A percentile compares a stretch with the other conserved stretches of the same genome.
These are phyloP conservation scores for Incumbomyces lentus DNA, from an alignment of 2,329 filamentous ascomycete genomes.

Conservation along the genomic window DNA sequence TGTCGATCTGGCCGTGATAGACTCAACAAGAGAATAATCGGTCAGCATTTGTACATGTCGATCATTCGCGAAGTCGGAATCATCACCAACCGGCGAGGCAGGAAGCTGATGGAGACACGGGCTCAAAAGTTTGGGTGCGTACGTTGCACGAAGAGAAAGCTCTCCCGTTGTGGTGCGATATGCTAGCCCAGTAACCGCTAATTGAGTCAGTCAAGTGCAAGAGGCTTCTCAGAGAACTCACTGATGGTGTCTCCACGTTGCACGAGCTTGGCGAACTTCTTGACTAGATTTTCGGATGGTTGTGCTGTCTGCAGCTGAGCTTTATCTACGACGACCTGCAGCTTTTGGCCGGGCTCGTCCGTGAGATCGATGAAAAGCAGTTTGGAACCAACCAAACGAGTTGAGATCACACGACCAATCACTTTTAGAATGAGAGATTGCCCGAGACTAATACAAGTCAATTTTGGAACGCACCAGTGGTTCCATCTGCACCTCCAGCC, in stretches of 20 bases:
- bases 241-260: conserved; percentile 76
- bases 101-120: conserved; percentile 75
- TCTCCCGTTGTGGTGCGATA: conserved; percentile 63
- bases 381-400: conserved; percentile 62
- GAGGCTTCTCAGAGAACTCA: conserved; percentile 37
- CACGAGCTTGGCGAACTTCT: conserved; percentile 53
- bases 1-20: conserved; percentile 61
- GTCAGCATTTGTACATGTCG: conserved; percentile 82
- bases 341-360: conserved; percentile 50
- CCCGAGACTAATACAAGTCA: neutral
- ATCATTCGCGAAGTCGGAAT: conserved; percentile 51
- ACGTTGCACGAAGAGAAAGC: conserved; percentile 58
- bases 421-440: conserved; percentile 23
- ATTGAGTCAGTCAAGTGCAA: conserved; percentile 8
- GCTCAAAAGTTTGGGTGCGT: conserved; percentile 61
- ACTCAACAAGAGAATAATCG: conserved; percentile 56
- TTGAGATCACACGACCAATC: conserved; percentile 62
- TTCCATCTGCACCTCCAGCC: neutral
- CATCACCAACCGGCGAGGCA: conserved; percentile 25
- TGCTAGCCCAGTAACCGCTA: conserved; percentile 60
- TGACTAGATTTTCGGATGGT: conserved; percentile 21
- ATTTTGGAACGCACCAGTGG: neutral
- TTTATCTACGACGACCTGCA: conserved; percentile 55
- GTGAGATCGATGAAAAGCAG: conserved; percentile 76
- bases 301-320: conserved; percentile 40